A percentile compares a stretch with the other conserved stretches of the same genome.
Evolutionary conservation across 1,284 basidiomycete species (phyloP).

Genomic region (Trichosporon sp.): DNA sequence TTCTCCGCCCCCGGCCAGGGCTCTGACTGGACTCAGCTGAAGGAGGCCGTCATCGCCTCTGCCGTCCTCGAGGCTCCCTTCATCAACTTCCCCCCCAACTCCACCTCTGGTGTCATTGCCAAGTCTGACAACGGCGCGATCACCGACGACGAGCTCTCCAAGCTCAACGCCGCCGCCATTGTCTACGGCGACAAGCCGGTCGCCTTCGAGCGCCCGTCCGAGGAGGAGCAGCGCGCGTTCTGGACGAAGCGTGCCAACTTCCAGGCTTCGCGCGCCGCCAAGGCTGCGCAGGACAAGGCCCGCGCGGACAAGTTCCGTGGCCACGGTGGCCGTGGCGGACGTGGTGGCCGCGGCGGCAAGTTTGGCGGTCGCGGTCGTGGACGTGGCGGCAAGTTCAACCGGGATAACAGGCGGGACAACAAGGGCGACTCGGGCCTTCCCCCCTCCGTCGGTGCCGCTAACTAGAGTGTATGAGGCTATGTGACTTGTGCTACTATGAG

Average conservation of each 20-base stretch:
- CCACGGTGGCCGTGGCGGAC: conserved; percentile 45
- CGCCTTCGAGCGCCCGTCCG: conserved; percentile 44
- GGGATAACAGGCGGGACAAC: conserved; percentile 25
- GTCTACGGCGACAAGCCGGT: conserved; percentile 55
- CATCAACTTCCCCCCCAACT: conserved; percentile 52
- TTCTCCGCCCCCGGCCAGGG: conserved; percentile 52
- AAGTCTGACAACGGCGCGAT: conserved; percentile 55
- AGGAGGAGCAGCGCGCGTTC: conserved; percentile 72
- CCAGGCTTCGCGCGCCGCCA: conserved; percentile 62
- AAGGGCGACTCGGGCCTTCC: conserved; percentile 35
- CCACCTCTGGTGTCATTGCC: conserved; percentile 57
- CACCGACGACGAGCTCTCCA: conserved; percentile 57
- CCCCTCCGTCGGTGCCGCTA: conserved; percentile 38
- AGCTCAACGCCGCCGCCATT: conserved; percentile 57
- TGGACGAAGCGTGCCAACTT: conserved; percentile 70
- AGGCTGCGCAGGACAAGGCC: conserved; percentile 60
- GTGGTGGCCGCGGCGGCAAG: conserved; percentile 27
- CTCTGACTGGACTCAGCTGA: conserved; percentile 60
- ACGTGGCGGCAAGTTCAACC: conserved; percentile 29
- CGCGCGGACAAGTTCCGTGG: conserved; percentile 37
- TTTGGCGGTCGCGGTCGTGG: conserved; percentile 18
- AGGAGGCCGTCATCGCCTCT: conserved; percentile 48
- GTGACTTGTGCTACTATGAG: conserved; percentile 17
- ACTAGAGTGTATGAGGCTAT: conserved; percentile 11
- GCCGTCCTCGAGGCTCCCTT: conserved; percentile 43